Percentiles rank a stretch among this genome's conserved stretches.
Conservation (phyloP, 139 green algal genomes). For the Chlorella sp. region DNA sequence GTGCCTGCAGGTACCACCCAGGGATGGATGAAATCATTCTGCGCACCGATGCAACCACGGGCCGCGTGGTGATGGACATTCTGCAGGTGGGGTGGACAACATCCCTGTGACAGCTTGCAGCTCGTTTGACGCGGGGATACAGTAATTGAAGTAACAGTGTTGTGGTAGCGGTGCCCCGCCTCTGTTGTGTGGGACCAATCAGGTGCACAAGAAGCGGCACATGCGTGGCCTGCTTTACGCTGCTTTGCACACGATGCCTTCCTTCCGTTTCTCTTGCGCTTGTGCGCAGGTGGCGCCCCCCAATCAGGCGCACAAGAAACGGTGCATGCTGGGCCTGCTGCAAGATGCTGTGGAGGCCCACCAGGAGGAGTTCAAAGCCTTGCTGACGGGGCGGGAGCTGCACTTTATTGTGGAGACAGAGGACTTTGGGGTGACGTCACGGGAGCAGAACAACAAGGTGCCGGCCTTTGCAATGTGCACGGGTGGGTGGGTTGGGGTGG, state of each 20-base stretch:
- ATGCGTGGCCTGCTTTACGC: no score
- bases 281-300: constrained; percentile 24
- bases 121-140: no score
- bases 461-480: constrained; percentile 50
- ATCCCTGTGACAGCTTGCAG: background rate
- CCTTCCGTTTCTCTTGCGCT: background rate
- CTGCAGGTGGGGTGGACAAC: background rate
- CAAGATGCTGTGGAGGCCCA: constrained; percentile 41
- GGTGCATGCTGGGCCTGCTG: constrained; percentile 38
- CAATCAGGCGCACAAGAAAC: constrained; percentile 38
- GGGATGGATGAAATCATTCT: constrained; percentile 25
- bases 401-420: constrained; percentile 46
- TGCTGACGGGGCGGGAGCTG: constrained; percentile 28
- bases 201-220: no score
- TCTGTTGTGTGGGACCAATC: no score
- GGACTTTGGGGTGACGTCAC: constrained; percentile 44
- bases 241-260: no score
- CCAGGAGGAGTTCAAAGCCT: constrained; percentile 12
- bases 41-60: background rate
- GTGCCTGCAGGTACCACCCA: constrained; percentile 34
- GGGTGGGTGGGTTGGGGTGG: background rate
- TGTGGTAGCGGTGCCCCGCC: no score
- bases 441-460: constrained; percentile 29
- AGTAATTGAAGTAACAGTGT: no score
- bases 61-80: constrained; percentile 13